Evolutionary conservation across 129 eudicot species (phyloP), one percentile per base, ranked within the genome.

Genomic region (Silybum marianum): DNA sequence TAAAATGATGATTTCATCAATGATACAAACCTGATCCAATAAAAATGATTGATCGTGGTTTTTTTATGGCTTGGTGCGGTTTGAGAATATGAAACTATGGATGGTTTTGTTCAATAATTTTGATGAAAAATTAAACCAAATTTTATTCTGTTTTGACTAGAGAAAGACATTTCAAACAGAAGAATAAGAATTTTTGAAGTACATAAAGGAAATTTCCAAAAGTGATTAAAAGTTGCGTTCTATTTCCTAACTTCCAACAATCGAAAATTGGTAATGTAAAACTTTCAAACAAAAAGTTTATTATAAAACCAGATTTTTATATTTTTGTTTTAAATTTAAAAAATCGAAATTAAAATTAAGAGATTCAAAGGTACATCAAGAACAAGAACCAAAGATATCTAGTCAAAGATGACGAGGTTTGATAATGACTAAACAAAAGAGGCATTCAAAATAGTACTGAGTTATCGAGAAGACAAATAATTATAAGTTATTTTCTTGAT

Each of bases 201-300:
- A 75, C 1, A 13, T 46, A 23, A 1, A 60, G 34, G 9, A 60
- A 26, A 5, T 7, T n/a, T 26, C 25, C 22, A 63, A 13, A 10
- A 76, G 32, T 32, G 80, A 32, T 76, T 76, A 34, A 60, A 76
- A 76, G 34, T 76, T 63, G 80, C 62, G n/a, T 76, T 63, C 80
- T 34, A 34, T 60, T 75, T 76, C 80, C 58, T 13, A 76, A 76
- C 80, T 13, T 76, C 48, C 58, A 62, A 76, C 72, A 21, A n/a
- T 36, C 58, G 54, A 76, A 76, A 46, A 23, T 12, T 19, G 71
- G 58, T 12, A 25, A 18, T 2, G 3, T n/a, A 6, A 18, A 58
- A 58, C 63, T 51, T 51, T 16, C 7, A 4, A 51, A 51, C 63
- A 51, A 51, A 8, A 51, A 51, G n/a, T n/a, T n/a, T n/a, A n/a